Evolutionary conservation across 2,329 filamentous ascomycete species (phyloP).

Genomic region (Penicillium brasilianum): DNA sequence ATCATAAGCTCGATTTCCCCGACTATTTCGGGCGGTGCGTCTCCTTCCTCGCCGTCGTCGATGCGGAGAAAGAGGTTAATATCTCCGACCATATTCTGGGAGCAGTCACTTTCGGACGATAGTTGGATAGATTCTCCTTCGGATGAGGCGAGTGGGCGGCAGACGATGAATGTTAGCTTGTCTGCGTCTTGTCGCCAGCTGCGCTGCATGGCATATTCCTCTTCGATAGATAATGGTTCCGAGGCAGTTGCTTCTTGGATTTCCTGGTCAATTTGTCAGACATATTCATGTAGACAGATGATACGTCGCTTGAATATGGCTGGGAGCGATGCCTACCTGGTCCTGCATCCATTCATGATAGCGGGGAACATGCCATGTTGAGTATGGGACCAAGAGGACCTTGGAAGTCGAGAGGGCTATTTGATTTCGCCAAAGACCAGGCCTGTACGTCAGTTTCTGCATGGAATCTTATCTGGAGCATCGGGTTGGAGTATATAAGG

Average conservation of each 20-base stretch:
- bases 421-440: neutral
- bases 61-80: slow-evolving; percentile 79
- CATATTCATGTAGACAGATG: neutral
- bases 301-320: neutral
- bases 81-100: slow-evolving; percentile 69
- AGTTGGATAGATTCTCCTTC: neutral
- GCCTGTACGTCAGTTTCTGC: neutral
- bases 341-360: slow-evolving; percentile 96
- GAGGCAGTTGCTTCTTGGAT: slow-evolving; percentile 87
- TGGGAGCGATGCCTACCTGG: slow-evolving; percentile 52
- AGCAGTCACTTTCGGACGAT: slow-evolving; percentile 56
- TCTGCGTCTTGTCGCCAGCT: slow-evolving; percentile 82
- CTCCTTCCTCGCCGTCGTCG: slow-evolving; percentile 56
- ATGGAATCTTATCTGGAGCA: neutral
- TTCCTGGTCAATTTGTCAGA: slow-evolving; percentile 45
- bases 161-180: slow-evolving; percentile 92
- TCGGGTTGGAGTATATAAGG: slow-evolving; percentile 1
- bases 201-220: slow-evolving; percentile 90
- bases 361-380: slow-evolving; percentile 74
- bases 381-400: slow-evolving; percentile 83
- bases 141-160: slow-evolving; percentile 52
- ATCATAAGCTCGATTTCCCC: slow-evolving; percentile 92
- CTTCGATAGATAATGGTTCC: slow-evolving; percentile 75
- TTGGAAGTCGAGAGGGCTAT: slow-evolving; percentile 69
- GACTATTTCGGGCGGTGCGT: slow-evolving; percentile 46